phyloP scores from a whole-genome alignment of 805 yeast species.

The Starmerella kuoi region DNA sequence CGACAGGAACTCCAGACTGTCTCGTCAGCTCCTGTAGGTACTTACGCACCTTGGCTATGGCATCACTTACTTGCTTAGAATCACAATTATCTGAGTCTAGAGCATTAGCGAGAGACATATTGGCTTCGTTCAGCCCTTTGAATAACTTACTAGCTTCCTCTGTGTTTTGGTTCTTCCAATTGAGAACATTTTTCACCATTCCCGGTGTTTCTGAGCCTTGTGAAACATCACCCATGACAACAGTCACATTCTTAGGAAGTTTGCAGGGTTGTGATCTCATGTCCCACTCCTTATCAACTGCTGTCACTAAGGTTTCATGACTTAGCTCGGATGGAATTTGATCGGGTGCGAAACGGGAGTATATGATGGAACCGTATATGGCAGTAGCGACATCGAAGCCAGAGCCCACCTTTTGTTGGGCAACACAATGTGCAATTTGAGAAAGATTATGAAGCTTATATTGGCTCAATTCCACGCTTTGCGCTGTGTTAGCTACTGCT shows the following conservation, averaged over 20 bases:
- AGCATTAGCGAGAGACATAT: conserved; percentile 42
- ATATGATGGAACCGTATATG: conserved; percentile 74
- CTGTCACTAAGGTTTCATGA: conserved; percentile 23
- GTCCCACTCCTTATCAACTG: conserved; percentile 41
- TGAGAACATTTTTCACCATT: conserved; percentile 60
- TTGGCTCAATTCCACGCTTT: conserved; percentile 12
- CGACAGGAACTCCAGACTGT: conserved; percentile 71
- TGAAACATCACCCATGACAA: conserved; percentile 85
- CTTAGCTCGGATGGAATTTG: conserved; percentile 26
- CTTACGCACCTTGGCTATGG: conserved; percentile 36
- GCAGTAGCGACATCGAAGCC: conserved; percentile 98
- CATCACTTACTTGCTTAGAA: conserved; percentile 19
- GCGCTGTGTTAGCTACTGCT: background rate
- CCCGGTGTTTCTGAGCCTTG: conserved; percentile 94
- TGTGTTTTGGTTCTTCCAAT: conserved; percentile 51
- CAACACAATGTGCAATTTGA: conserved; percentile 82
- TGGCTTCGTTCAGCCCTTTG: conserved; percentile 43
- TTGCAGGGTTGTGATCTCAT: conserved; percentile 42
- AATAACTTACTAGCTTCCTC: conserved; percentile 44
- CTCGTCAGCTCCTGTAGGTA: conserved; percentile 49
- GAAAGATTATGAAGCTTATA: conserved; percentile 63
- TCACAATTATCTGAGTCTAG: conserved; percentile 31
- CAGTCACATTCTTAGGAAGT: conserved; percentile 54
- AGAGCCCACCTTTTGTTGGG: conserved; percentile 91
- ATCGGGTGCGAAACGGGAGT: conserved; percentile 58